Conservation (phyloP, 2,329 filamentous ascomycete genomes). For the Exophiala aquamarina region DNA sequence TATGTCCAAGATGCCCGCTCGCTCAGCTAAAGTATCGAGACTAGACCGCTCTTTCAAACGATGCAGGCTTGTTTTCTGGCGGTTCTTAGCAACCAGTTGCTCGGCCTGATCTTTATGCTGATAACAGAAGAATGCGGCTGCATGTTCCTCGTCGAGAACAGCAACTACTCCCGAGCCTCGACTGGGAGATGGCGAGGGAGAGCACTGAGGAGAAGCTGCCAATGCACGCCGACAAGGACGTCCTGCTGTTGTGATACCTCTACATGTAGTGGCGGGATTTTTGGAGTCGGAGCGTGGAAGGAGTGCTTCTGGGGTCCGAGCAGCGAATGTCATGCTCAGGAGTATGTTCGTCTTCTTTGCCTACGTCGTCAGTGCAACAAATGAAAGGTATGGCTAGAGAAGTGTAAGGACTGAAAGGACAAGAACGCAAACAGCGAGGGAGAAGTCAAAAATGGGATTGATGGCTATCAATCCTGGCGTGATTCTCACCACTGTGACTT, state of each 20-base stretch:
- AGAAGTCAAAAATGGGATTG: too few species aligned
- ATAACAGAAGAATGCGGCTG: conserved; percentile 72
- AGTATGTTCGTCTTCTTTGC: background rate
- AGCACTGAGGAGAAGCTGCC: conserved; percentile 44
- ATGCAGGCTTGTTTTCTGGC: conserved; percentile 51
- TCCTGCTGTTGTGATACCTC: conserved; percentile 81
- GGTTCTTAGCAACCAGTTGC: conserved; percentile 44
- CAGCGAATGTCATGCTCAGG: conserved; percentile 61
- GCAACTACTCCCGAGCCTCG: conserved; percentile 31
- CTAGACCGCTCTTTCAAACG: conserved; percentile 69
- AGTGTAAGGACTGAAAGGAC: too few species aligned
- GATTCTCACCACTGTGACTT: too few species aligned
- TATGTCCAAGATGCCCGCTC: conserved; percentile 72
- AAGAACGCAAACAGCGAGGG: too few species aligned
- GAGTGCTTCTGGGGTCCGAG: conserved; percentile 76
- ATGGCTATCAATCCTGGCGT: too few species aligned
- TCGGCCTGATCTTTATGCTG: conserved; percentile 88
- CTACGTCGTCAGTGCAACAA: conserved; percentile 1
- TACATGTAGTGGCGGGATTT: conserved; percentile 79
- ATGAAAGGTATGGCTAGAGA: too few species aligned
- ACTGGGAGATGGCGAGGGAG: conserved; percentile 31
- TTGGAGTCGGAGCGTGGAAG: conserved; percentile 80
- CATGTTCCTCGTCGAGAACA: conserved; percentile 28
- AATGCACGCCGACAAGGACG: conserved; percentile 77
- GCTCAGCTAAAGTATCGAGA: conserved; percentile 81